Conservation (phyloP, 225 moss, liverwort and hornwort species). For the Marchantia paleacea region DNA sequence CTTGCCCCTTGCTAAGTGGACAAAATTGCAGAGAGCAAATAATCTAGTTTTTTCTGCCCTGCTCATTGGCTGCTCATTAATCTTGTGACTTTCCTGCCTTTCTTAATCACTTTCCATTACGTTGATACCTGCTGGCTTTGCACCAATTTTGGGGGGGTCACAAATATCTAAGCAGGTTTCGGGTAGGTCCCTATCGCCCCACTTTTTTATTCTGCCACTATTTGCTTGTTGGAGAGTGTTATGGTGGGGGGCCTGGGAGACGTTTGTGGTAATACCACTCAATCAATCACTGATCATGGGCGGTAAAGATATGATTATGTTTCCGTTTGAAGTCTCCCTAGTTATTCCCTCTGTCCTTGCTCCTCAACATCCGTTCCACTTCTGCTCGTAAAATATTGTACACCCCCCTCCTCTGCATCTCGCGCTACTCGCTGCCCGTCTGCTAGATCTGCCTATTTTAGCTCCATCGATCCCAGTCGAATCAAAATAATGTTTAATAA, state of each 20-base stretch:
- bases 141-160: background rate
- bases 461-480: background rate
- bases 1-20: background rate
- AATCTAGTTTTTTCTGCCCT: background rate
- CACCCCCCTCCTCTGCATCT: background rate
- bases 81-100: background rate
- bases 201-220: background rate
- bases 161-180: conserved; percentile 1
- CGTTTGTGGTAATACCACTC: background rate
- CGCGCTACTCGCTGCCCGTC: background rate
- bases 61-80: background rate
- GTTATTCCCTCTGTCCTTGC: background rate
- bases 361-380: background rate
- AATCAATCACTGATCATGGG: background rate
- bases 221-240: background rate
- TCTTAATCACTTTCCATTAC: background rate
- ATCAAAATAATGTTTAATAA: background rate
- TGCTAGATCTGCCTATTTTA: background rate
- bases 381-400: background rate
- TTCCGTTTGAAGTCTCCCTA: background rate
- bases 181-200: background rate
- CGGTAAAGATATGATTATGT: background rate
- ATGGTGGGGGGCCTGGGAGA: background rate
- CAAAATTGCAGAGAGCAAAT: background rate
- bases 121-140: background rate